These are phyloP conservation scores for Sistotremastrum suecicum DNA, from an alignment of 768 basidiomycete genomes.

Conservation along the genomic window DNA sequence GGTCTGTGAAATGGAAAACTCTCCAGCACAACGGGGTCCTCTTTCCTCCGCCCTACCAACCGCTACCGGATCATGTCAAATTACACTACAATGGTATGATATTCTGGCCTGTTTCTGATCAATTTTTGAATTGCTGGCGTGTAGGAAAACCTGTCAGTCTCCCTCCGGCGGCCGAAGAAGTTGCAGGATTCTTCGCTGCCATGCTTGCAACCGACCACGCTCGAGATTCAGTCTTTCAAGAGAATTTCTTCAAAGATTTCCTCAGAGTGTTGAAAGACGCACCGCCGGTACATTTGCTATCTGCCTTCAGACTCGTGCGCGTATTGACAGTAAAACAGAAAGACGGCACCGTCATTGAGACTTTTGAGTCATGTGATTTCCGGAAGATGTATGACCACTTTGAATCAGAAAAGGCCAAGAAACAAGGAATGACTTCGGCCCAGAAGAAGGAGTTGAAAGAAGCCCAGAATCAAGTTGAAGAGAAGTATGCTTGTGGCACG, in stretches of 20 bases:
- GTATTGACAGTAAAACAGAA: slow-evolving; percentile 25
- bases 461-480: slow-evolving; percentile 70
- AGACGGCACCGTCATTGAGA: slow-evolving; percentile 59
- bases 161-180: slow-evolving; percentile 82
- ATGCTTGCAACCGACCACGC: slow-evolving; percentile 90
- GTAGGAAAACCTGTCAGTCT: slow-evolving; percentile 69
- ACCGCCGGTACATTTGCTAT: slow-evolving; percentile 58
- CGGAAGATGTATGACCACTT: slow-evolving; percentile 88
- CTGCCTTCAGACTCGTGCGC: neutral
- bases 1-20: slow-evolving; percentile 83
- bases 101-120: neutral
- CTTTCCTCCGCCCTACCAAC: slow-evolving; percentile 90
- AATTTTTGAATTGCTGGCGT: neutral
- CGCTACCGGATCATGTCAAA: slow-evolving; percentile 68
- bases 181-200: slow-evolving; percentile 90
- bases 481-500: slow-evolving; percentile 21
- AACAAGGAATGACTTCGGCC: slow-evolving; percentile 69
- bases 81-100: slow-evolving; percentile 87
- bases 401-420: slow-evolving; percentile 84
- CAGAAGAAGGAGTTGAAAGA: slow-evolving; percentile 91
- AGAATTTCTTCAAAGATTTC: slow-evolving; percentile 95
- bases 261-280: slow-evolving; percentile 57
- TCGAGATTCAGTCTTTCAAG: slow-evolving; percentile 74
- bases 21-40: slow-evolving; percentile 89
- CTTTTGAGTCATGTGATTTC: slow-evolving; percentile 82